These are phyloP conservation scores for Suillus hirtellus DNA, from an alignment of 768 basidiomycete genomes.

Conservation along the genomic window DNA sequence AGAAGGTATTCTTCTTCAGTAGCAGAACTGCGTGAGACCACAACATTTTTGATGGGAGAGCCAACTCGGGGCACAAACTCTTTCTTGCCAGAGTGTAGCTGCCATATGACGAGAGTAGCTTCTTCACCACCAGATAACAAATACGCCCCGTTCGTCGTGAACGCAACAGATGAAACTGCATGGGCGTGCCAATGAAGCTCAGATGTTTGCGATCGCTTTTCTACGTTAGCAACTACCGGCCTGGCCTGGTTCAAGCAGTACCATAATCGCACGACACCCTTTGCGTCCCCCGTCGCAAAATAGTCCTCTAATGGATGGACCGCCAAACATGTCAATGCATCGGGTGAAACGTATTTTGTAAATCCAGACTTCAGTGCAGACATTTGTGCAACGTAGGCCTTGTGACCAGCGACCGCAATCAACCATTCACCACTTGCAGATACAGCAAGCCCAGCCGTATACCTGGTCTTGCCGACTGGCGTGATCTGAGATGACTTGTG, in stretches of 20 bases:
- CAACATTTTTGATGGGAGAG: constrained; percentile 75
- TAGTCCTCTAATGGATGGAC: constrained; percentile 90
- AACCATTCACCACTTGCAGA: constrained; percentile 81
- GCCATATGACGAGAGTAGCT: constrained; percentile 96
- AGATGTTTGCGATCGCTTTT: constrained; percentile 82
- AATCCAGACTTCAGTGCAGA: constrained; percentile 63
- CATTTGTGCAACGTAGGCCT: constrained; percentile 71
- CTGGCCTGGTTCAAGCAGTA: constrained; percentile 78
- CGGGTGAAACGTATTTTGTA: constrained; percentile 81
- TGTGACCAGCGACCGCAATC: constrained; percentile 71
- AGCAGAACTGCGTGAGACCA: constrained; percentile 50
- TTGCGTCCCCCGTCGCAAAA: constrained; percentile 91
- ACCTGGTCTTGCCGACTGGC: constrained; percentile 66
- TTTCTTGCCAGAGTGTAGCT: constrained; percentile 81
- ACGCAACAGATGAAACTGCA: constrained; percentile 81
- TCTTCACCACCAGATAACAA: constrained; percentile 94
- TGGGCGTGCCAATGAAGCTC: constrained; percentile 97
- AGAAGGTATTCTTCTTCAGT: constrained; percentile 85
- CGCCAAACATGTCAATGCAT: constrained; percentile 78
- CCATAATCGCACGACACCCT: constrained; percentile 88
- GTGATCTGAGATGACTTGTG: constrained; percentile 50
- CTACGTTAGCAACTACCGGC: constrained; percentile 56
- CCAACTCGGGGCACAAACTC: constrained; percentile 94
- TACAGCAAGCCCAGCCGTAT: constrained; percentile 62
- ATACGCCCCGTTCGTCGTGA: constrained; percentile 90